Conservation (phyloP, 2,329 filamentous ascomycete species). For the Fusarium bulbicola region DNA sequence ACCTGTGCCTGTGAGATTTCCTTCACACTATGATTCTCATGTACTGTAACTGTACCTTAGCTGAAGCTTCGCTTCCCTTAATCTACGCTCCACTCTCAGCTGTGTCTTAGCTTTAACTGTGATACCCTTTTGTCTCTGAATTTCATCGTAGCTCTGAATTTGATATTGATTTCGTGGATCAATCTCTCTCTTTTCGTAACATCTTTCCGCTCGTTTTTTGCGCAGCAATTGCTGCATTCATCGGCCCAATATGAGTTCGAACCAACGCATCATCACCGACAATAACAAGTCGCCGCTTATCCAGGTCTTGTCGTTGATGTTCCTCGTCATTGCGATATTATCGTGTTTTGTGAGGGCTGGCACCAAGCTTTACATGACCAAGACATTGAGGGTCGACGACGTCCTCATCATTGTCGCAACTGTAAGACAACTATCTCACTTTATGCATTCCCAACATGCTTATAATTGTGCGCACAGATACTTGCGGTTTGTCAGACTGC, state of each 20-base stretch:
- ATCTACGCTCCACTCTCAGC: constrained; percentile 5
- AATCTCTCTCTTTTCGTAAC: neutral
- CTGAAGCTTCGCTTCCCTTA: neutral
- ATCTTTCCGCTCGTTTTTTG: neutral
- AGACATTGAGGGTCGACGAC: constrained; percentile 41
- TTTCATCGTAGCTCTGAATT: neutral
- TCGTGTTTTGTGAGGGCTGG: constrained; percentile 39
- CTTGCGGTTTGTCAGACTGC: constrained; percentile 38
- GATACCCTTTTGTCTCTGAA: neutral
- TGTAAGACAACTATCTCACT: constrained; percentile 10
- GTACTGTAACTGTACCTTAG: neutral
- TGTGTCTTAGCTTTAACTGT: neutral
- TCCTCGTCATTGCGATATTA: constrained; percentile 41
- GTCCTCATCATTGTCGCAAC: constrained; percentile 37
- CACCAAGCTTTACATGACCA: constrained; percentile 45
- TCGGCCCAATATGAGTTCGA: constrained; percentile 27
- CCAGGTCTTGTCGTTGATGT: constrained; percentile 44
- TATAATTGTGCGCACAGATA: constrained; percentile 15
- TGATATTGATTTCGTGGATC: constrained; percentile 1
- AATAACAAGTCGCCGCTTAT: constrained; percentile 45
- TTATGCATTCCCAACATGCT: neutral
- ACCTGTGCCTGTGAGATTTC: neutral
- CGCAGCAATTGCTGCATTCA: constrained; percentile 5
- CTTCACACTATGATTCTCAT: neutral
- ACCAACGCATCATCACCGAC: constrained; percentile 42